Conservation (phyloP, 208 protist species). For the Leishmania lainsoni region DNA sequence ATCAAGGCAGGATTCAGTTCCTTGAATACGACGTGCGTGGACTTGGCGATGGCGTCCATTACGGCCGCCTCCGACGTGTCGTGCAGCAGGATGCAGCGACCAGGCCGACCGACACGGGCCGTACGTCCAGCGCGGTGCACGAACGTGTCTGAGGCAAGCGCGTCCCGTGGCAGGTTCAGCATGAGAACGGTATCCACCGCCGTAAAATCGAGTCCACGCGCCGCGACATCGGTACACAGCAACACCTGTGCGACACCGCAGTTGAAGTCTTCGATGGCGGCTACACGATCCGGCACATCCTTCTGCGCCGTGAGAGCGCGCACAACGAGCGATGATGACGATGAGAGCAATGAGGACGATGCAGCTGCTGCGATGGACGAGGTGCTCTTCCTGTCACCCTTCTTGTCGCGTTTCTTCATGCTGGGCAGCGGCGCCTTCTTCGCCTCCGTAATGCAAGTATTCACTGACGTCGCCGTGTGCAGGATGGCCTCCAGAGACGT, state of each 20-base stretch:
- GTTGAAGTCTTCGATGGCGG: conserved; percentile 88
- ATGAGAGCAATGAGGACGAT: background rate
- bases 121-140: conserved; percentile 97
- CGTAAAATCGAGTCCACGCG: conserved; percentile 95
- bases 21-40: conserved; percentile 70
- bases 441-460: background rate
- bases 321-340: conserved; percentile 34
- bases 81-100: conserved; percentile 91
- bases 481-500: conserved; percentile 25
- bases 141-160: conserved; percentile 92
- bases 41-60: conserved; percentile 65
- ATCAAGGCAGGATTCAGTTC: conserved; percentile 30
- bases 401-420: conserved; percentile 2
- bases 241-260: conserved; percentile 72
- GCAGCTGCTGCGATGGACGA: background rate
- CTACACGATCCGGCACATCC: conserved; percentile 76
- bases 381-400: conserved; percentile 21
- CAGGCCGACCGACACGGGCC: conserved; percentile 87
- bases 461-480: background rate
- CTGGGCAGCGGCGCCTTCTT: background rate
- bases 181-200: conserved; percentile 96
- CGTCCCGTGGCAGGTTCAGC: conserved; percentile 90
- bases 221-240: conserved; percentile 95
- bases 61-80: conserved; percentile 44
- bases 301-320: conserved; percentile 50